Conservation (phyloP, 345 rosid genomes). For the Reutealis trisperma region DNA sequence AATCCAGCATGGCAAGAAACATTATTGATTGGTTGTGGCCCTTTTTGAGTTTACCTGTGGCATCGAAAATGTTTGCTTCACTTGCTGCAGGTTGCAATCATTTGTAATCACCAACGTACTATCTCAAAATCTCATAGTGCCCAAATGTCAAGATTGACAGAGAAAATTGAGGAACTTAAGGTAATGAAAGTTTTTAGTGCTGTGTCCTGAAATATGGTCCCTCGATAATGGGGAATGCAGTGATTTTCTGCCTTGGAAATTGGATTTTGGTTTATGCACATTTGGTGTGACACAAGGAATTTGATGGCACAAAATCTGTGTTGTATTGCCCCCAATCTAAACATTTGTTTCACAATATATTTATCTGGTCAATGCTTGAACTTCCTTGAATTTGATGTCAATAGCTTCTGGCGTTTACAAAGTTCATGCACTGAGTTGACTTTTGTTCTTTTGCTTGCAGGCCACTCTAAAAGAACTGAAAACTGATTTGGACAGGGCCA, state of each 20-base stretch:
- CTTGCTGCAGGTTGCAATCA: constrained; percentile 83
- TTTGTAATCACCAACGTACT: constrained; percentile 96
- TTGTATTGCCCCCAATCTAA: neutral
- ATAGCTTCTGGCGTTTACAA: neutral
- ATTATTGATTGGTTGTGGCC: neutral
- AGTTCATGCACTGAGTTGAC: constrained; percentile 19
- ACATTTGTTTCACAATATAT: too few species aligned
- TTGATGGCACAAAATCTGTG: neutral
- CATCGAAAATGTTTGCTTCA: constrained; percentile 20
- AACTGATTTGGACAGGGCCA: constrained; percentile 77
- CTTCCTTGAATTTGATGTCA: neutral
- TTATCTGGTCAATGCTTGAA: neutral
- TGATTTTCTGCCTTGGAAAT: neutral
- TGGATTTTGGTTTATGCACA: neutral
- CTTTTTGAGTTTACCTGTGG: neutral
- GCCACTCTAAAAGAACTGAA: constrained; percentile 59
- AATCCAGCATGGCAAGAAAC: constrained; percentile 15
- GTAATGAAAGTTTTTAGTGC: constrained; percentile 33
- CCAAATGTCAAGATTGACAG: constrained; percentile 76
- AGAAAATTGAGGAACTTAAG: constrained; percentile 75
- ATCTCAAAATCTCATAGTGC: constrained; percentile 79
- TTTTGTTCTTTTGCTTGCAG: constrained; percentile 39
- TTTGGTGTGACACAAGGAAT: neutral
- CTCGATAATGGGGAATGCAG: neutral
- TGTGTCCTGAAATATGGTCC: too few species aligned